A percentile compares a stretch with the other conserved stretches of the same genome.
Evolutionary conservation across 352 stramenopile species (phyloP).

Genomic region (Globisporangium nodosum): DNA sequence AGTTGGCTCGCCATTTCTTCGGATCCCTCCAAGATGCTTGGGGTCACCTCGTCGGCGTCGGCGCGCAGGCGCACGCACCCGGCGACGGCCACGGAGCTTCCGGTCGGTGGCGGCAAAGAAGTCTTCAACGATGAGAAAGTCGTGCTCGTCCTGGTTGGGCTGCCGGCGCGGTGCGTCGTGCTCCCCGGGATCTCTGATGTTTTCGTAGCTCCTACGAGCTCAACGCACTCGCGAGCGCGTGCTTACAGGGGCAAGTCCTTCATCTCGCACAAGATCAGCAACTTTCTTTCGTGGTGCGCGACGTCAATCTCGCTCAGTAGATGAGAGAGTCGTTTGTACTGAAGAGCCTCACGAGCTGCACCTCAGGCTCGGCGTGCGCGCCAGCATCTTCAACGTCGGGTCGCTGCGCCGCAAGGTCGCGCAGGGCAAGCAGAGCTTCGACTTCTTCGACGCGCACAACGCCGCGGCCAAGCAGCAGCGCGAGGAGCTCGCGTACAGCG

Average conservation of each 20-base stretch:
- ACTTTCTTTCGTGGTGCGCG: slow-evolving; percentile 34
- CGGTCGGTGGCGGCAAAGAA: slow-evolving; percentile 16
- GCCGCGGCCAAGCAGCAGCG: slow-evolving; percentile 46
- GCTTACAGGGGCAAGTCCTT: slow-evolving; percentile 79
- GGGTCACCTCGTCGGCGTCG: not conserved
- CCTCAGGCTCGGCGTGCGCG: slow-evolving; percentile 30
- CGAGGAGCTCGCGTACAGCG: slow-evolving; percentile 59
- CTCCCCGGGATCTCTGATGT: too few species aligned
- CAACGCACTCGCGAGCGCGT: not conserved
- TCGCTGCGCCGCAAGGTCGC: slow-evolving; percentile 84
- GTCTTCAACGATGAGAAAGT: slow-evolving; percentile 80
- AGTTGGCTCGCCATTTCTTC: not conserved
- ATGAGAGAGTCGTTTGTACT: not conserved
- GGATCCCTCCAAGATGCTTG: not conserved
- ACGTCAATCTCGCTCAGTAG: not conserved
- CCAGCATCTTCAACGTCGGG: slow-evolving; percentile 89
- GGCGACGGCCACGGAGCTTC: too few species aligned
- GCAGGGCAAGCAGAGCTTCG: slow-evolving; percentile 39
- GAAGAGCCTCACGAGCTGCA: not conserved
- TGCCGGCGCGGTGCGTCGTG: slow-evolving; percentile 56
- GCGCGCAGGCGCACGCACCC: slow-evolving; percentile 3
- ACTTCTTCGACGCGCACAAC: slow-evolving; percentile 87
- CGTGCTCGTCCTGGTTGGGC: slow-evolving; percentile 88
- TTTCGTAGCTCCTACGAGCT: too few species aligned
- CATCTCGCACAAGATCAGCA: slow-evolving; percentile 82